Percentiles rank a stretch among this genome's conserved stretches.
Evolutionary conservation across 2,329 filamentous ascomycete genomes (phyloP).

Genomic region (Scedosporium boydii): DNA sequence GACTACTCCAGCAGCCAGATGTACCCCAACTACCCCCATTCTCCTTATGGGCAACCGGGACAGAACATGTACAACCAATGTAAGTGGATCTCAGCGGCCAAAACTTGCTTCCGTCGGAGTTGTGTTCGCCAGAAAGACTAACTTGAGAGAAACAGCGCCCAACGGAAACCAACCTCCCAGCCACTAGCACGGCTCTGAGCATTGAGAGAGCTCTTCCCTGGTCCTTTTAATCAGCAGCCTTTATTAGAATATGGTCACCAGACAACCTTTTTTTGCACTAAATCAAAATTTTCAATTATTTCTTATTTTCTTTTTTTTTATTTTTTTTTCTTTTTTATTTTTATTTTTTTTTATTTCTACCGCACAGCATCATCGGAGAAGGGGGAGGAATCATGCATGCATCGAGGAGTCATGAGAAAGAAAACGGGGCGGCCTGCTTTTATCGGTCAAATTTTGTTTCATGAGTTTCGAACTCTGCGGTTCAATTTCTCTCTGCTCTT

Average conservation of each 20-base stretch:
- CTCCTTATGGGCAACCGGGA: conserved; percentile 46
- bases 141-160: conserved; percentile 2
- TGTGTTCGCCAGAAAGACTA: background rate
- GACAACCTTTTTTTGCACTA: background rate
- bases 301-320: background rate
- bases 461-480: background rate
- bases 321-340: background rate
- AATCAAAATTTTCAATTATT: background rate
- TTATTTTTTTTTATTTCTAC: background rate
- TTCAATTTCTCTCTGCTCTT: background rate
- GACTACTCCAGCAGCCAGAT: conserved; percentile 45
- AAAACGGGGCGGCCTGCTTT: conserved; percentile 2
- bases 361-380: conserved; percentile 3
- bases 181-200: background rate
- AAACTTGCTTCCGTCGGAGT: no score
- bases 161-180: conserved; percentile 10
- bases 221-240: conserved; percentile 3
- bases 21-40: conserved; percentile 49
- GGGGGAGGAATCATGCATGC: conserved; percentile 4
- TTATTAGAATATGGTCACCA: conserved; percentile 1
- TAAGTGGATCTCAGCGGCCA: conserved; percentile 15
- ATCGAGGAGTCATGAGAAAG: conserved; percentile 6
- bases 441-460: background rate
- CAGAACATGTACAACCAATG: conserved; percentile 53
- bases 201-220: background rate